Base-by-base conservation (phyloP, 2,329 filamentous ascomycete genomes). In the Colletotrichum incanum region DNA sequence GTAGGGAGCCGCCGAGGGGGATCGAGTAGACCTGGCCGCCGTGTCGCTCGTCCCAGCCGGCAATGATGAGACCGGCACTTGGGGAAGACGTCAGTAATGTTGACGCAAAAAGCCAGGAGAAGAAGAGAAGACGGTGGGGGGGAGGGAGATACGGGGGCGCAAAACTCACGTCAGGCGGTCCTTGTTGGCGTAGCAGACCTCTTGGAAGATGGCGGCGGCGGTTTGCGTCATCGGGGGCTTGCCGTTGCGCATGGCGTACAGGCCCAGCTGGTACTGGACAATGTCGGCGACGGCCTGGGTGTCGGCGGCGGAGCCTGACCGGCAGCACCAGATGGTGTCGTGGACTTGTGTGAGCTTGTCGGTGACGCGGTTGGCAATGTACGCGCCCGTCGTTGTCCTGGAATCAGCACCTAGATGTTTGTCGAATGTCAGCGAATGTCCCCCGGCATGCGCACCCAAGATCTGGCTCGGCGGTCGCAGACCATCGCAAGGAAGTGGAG, bases 281-380 rank as follows among this genome's bases (percentile, higher is more conserved):
- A 99, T 98, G 80, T 99, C 96, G 72, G 96, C 96, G 60, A 99
- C 95, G 61, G 96, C 96, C 85, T 99, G 96, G 72, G 96, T 99
- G 81, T 99, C 96, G 76, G 96, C 96, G 41, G 96, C 96, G 34
- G 96, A 99, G 63, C 96, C 96, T 73, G 96, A 98, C 80, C 96
- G 93, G 87, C 96, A 99, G 87, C 96, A 99, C 96, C 96, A 99
- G 85, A 99, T 98, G 72, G 96, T 98, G 84, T 99, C 96, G 86
- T 97, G 94, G 73, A 99, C 96, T 87, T 95, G 93, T 79, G 96
- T 99, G 82, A 99, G 92, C 89, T 99, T 99, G 89, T 99, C 96
- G 75, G 96, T 99, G 76, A 99, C 96, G 88, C 96, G 93, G 85
- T 99, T 99, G 79, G 96, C 96, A 81, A 99, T 98, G 89, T 98